Base-by-base conservation (phyloP, 495 filamentous ascomycete genomes). In the Daldinia loculata region DNA sequence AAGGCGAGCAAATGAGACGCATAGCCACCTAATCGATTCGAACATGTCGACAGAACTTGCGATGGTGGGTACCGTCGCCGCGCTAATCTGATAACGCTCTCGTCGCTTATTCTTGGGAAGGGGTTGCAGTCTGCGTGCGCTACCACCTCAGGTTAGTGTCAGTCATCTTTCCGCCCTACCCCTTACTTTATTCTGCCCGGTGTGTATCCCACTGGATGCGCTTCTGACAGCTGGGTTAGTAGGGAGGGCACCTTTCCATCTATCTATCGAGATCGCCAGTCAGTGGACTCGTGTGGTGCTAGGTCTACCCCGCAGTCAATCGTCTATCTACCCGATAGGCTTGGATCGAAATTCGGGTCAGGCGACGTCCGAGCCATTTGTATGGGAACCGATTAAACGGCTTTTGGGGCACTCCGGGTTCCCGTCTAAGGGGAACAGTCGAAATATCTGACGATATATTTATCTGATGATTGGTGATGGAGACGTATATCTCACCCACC, bases 241-340 rank as follows among this genome's bases (percentile, higher is more conserved):
- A 52, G 56, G 63, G 67, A 34, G 70, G 57, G n/a, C 39, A 26
- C 39, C 26, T 36, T 61, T 51, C 43, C 24, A 48, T 56, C 26
- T 17, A n/a, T 56, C 58, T 39, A 71, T 70, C 56, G 45, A 61
- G 63, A 72, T 72, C 66, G 51, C 58, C 63, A 56, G 56, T 61
- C 59, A 52, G 48, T 53, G 61, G 26, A 29, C 50, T 69, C 53
- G 11, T 64, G 53, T 61, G 27, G 51, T 43, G 36, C 57, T 53
- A 36, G 50, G 19, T 29, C 51, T 69, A 67, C 67, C 71, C 74
- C 67, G 74, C 74, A 71, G 61, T 36, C 50, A 6, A 52, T 15
- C 53, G 38, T 36, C 64, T 52, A 63, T 36, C 59, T 64, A 73
- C 43, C 66, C 48, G 62, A 67, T 56, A 76, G 63, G 69, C 45